A percentile compares a stretch with the other conserved stretches of the same genome.
Evolutionary conservation across 176 grass and related monocot species (phyloP).

Genomic region (Tillandsia fasciculata): DNA sequence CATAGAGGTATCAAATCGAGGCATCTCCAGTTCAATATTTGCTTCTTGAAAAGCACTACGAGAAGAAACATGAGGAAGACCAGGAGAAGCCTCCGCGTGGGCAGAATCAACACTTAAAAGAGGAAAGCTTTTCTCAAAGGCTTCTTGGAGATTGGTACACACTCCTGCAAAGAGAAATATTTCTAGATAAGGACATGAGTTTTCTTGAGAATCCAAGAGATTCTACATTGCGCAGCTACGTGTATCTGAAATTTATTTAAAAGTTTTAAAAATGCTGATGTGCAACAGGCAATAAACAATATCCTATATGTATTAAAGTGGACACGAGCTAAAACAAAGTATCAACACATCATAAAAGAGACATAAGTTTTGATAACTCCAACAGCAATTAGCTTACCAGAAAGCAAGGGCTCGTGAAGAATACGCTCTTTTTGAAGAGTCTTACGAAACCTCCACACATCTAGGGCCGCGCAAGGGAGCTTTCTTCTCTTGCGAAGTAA

Average conservation of each 20-base stretch:
- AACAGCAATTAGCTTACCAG: slow-evolving; percentile 25
- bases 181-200: not conserved
- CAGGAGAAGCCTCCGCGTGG: not conserved
- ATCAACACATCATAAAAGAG: not conserved
- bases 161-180: slow-evolving; percentile 34
- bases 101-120: slow-evolving; percentile 17
- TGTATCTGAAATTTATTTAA: too few species aligned
- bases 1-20: slow-evolving; percentile 14
- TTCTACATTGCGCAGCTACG: too few species aligned
- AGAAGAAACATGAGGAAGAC: slow-evolving; percentile 10
- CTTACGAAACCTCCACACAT: slow-evolving; percentile 43
- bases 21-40: slow-evolving; percentile 30
- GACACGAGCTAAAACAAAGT: too few species aligned
- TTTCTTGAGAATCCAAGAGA: too few species aligned
- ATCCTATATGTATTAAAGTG: too few species aligned
- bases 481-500: slow-evolving; percentile 55
- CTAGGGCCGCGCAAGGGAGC: slow-evolving; percentile 40
- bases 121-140: slow-evolving; percentile 26
- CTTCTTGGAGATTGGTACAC: slow-evolving; percentile 30
- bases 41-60: slow-evolving; percentile 3
- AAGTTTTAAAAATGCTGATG: too few species aligned
- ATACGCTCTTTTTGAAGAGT: slow-evolving; percentile 34
- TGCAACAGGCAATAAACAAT: too few species aligned
- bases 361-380: not conserved
- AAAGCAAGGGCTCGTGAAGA: slow-evolving; percentile 39